Percentiles rank a stretch among this genome's conserved stretches.
These are phyloP conservation scores for Myxozyma mucilagina DNA, from an alignment of 805 yeast species.

Conservation along the genomic window DNA sequence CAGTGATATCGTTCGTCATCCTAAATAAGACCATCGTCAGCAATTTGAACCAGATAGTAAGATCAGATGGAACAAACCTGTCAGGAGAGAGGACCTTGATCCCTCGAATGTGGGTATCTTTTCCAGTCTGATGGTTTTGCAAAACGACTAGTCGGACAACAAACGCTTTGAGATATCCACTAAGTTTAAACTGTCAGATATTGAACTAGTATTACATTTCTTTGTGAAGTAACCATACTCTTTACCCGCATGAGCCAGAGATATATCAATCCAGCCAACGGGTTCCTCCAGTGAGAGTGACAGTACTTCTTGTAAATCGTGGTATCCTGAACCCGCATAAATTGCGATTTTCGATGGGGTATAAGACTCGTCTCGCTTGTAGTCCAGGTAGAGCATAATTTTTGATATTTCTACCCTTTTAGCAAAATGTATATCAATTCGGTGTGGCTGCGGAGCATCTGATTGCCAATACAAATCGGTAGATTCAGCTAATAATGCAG, in stretches of 20 bases:
- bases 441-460: slow-evolving; percentile 90
- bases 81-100: slow-evolving; percentile 58
- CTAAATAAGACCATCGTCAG: not conserved
- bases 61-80: slow-evolving; percentile 35
- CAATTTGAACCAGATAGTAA: not conserved
- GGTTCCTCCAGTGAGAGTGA: slow-evolving; percentile 63
- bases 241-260: slow-evolving; percentile 54
- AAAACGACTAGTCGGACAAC: slow-evolving; percentile 60
- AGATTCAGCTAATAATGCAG: slow-evolving; percentile 63
- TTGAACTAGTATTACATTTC: no score
- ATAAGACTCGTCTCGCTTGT: slow-evolving; percentile 79
- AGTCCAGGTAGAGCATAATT: slow-evolving; percentile 71
- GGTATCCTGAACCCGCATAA: slow-evolving; percentile 75
- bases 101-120: slow-evolving; percentile 86
- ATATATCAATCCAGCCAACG: slow-evolving; percentile 73
- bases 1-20: slow-evolving; percentile 5
- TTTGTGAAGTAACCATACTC: slow-evolving; percentile 38
- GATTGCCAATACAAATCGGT: slow-evolving; percentile 88
- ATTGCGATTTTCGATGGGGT: slow-evolving; percentile 74
- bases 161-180: slow-evolving; percentile 63
- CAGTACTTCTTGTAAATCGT: slow-evolving; percentile 70
- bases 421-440: slow-evolving; percentile 72
- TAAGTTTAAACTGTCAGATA: not conserved
- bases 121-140: slow-evolving; percentile 91
- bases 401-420: slow-evolving; percentile 70